These are phyloP conservation scores for Teunomyces kruisii DNA, from an alignment of 805 yeast species.

Conservation along the genomic window DNA sequence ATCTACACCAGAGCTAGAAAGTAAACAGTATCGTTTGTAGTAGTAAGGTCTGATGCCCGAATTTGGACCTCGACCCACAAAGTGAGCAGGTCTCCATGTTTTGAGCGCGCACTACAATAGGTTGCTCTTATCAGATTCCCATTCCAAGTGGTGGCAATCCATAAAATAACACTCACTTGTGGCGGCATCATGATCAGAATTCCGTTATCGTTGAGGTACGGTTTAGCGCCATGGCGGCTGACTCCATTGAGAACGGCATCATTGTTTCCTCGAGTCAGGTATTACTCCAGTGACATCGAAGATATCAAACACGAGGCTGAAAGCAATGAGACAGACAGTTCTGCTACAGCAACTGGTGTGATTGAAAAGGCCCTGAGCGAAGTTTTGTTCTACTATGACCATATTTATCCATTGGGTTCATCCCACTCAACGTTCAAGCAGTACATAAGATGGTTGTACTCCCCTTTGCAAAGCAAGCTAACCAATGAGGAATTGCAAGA, in stretches of 20 bases:
- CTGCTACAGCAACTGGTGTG: conserved; percentile 42
- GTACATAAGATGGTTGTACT: conserved; percentile 17
- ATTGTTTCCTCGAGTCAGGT: conserved; percentile 6
- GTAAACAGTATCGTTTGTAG: background rate
- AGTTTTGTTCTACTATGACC: conserved; percentile 37
- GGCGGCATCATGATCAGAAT: background rate
- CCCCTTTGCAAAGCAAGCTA: conserved; percentile 10
- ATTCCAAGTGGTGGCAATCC: background rate
- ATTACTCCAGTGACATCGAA: conserved; percentile 25
- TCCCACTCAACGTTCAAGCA: conserved; percentile 24
- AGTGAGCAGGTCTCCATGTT: background rate
- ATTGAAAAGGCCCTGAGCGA: conserved; percentile 34
- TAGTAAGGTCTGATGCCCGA: background rate
- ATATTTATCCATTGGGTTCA: conserved; percentile 30
- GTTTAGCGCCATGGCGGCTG: background rate
- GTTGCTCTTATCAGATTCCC: background rate
- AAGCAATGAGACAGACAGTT: conserved; percentile 24
- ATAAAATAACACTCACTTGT: background rate
- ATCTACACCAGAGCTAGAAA: conserved; percentile 6
- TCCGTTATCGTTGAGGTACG: background rate
- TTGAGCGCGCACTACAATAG: background rate
- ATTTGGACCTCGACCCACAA: background rate
- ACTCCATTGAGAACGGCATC: background rate
- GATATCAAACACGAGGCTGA: conserved; percentile 33
- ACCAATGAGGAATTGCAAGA: conserved; percentile 17